Conservation (phyloP, 169 alveolate species). For the Plasmodium vinckei region DNA sequence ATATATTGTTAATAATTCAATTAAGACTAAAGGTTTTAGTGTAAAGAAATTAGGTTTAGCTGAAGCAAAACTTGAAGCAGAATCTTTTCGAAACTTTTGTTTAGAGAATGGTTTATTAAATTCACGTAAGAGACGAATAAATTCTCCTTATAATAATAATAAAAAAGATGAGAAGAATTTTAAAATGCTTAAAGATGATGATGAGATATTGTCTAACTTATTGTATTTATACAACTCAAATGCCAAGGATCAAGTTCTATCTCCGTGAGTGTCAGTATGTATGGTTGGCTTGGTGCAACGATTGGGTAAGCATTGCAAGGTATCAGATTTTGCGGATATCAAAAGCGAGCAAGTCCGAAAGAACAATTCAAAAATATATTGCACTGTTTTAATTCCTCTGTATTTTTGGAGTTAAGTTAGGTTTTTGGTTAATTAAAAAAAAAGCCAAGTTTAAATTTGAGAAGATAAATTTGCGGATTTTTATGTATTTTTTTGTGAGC, state of each 20-base stretch:
- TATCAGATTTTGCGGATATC: no score
- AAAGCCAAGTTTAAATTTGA: no score
- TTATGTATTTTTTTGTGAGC: no score
- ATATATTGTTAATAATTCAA: slow-evolving; percentile 52
- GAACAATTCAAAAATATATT: no score
- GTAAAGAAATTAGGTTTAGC: slow-evolving; percentile 66
- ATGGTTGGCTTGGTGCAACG: no score
- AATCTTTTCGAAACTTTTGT: slow-evolving; percentile 67
- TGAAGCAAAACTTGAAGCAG: slow-evolving; percentile 71
- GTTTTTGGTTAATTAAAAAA: no score
- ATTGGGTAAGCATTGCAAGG: no score
- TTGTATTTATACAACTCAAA: slow-evolving; percentile 53
- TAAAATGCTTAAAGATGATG: slow-evolving; percentile 35
- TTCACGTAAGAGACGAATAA: slow-evolving; percentile 43
- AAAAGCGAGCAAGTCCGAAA: no score
- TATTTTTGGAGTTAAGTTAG: no score
- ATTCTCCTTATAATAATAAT: slow-evolving; percentile 59
- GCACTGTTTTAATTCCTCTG: no score
- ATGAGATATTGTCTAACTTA: slow-evolving; percentile 48
- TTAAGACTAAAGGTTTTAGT: slow-evolving; percentile 76
- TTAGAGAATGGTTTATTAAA: slow-evolving; percentile 63
- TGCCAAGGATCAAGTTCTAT: not conserved
- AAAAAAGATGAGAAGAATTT: slow-evolving; percentile 56
- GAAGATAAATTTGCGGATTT: no score
- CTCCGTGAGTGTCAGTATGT: no score